Base-by-base conservation (phyloP, 495 filamentous ascomycete species). In the Neurospora tetrasperma region DNA sequence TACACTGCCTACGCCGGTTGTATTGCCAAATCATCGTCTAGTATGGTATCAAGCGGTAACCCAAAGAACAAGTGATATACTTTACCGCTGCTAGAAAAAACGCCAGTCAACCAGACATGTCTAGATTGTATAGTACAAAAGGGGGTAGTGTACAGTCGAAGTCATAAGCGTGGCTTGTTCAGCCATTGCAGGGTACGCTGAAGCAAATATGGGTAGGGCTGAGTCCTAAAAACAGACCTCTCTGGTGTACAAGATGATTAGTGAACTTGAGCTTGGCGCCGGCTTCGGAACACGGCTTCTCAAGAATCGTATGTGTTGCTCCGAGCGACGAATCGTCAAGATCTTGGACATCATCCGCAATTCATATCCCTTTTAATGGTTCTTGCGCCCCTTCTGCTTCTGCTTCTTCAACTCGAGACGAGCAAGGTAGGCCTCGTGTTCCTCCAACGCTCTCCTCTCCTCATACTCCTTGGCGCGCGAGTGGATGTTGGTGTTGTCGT, bases 401-500 rank as follows among this genome's bases (percentile, higher is more conserved):
- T 70, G 69, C 43, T 78, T 78, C 31, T 74, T 76, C 54, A 62
- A 27, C 69, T 83, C 77, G 73, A 80, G 79, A 66, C 80, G 79
- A 20, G 79, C 76, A 70, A 75, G 42, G 5, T 72, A 42, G 70
- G 78, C 78, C 78, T 85, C 81, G 73, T 79, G 82, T 72, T 86
- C 81, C 76, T 86, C 83, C 41, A 77, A 73, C 27, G 80, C 80
- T 40, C 82, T 79, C 78, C 82, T 84, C 74, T 82, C 77, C 77
- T 88, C 84, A 76, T 87, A 86, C 41, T 77, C 81, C 68, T 83
- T 42, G 3, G 81, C 82, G 72, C 79, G 77, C 75, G 80, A 78
- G 42, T 75, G 68, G 12, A 77, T 74, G 14, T 23, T 41, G 20
- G 76, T 71, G 35, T 46, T 11, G 4, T 46, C 46, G 23, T 69